These are phyloP conservation scores for Scedosporium minutisporum DNA, from an alignment of 2,329 filamentous ascomycete species.

Conservation along the genomic window DNA sequence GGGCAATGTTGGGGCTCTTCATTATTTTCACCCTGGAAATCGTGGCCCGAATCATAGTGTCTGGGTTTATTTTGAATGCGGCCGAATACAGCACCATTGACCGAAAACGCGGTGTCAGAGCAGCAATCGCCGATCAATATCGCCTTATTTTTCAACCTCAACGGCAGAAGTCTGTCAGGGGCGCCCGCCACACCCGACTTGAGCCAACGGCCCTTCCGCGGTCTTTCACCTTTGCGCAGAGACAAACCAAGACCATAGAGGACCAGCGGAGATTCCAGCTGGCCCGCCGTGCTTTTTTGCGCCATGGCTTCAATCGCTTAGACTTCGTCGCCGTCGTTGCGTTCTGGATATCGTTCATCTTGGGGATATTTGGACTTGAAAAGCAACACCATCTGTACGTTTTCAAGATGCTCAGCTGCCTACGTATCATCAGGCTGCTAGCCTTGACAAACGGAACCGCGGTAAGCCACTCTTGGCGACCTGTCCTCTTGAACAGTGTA, in stretches of 20 bases:
- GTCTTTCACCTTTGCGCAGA: slow-evolving; percentile 67
- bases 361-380: slow-evolving; percentile 64
- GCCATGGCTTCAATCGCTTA: slow-evolving; percentile 90
- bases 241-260: slow-evolving; percentile 47
- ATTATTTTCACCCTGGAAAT: slow-evolving; percentile 83
- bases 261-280: slow-evolving; percentile 78
- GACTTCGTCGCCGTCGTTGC: slow-evolving; percentile 93
- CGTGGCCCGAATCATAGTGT: slow-evolving; percentile 76
- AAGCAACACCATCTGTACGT: slow-evolving; percentile 65
- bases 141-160: slow-evolving; percentile 74
- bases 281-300: slow-evolving; percentile 81
- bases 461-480: slow-evolving; percentile 39
- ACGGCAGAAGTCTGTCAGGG: slow-evolving; percentile 56
- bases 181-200: slow-evolving; percentile 33
- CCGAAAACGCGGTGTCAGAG: slow-evolving; percentile 62
- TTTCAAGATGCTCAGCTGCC: slow-evolving; percentile 92
- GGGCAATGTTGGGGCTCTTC: slow-evolving; percentile 73
- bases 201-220: slow-evolving; percentile 60
- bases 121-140: slow-evolving; percentile 67
- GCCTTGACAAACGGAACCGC: slow-evolving; percentile 89
- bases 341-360: slow-evolving; percentile 81
- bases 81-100: slow-evolving; percentile 87
- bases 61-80: slow-evolving; percentile 84
- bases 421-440: slow-evolving; percentile 85
- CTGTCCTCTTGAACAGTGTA: neutral